Percentiles rank a stretch among this genome's conserved stretches.
Evolutionary conservation across 345 rosid species (phyloP).

Genomic region (Eutrema japonicum): DNA sequence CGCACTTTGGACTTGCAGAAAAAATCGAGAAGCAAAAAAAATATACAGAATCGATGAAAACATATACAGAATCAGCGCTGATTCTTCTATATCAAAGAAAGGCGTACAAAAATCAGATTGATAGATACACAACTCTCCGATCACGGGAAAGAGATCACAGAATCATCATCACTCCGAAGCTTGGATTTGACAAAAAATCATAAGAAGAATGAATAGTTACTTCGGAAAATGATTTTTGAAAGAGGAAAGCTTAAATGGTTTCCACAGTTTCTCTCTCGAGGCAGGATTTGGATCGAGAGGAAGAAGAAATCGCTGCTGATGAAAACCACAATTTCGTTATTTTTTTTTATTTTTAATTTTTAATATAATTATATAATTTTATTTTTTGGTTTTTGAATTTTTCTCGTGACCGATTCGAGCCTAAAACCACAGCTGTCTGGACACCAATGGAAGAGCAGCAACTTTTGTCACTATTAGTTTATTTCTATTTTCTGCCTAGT

Average conservation of each 20-base stretch:
- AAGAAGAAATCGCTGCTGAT: slow-evolving; percentile 9
- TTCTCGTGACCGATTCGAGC: slow-evolving; percentile 27
- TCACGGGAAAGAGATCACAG: background rate
- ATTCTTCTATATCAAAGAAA: background rate
- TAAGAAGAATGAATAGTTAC: background rate
- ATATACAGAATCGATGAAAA: background rate
- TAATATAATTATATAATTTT: background rate
- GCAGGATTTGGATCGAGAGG: slow-evolving; percentile 18
- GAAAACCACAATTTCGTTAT: slow-evolving; percentile 27
- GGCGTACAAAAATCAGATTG: background rate
- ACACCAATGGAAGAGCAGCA: slow-evolving; percentile 20
- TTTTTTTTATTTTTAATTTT: no score
- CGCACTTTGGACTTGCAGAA: background rate
- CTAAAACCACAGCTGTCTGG: slow-evolving; percentile 20
- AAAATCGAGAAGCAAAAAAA: background rate
- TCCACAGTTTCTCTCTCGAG: background rate
- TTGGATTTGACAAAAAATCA: background rate
- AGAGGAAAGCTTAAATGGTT: background rate
- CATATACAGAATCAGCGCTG: background rate
- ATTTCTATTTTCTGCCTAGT: no score
- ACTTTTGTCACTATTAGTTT: background rate
- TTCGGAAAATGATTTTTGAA: background rate
- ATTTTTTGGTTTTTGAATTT: background rate
- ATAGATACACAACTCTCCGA: background rate
- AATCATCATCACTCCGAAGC: background rate